Conservation (phyloP, 2,329 filamentous ascomycete genomes). For the Didymellaceae sp. region DNA sequence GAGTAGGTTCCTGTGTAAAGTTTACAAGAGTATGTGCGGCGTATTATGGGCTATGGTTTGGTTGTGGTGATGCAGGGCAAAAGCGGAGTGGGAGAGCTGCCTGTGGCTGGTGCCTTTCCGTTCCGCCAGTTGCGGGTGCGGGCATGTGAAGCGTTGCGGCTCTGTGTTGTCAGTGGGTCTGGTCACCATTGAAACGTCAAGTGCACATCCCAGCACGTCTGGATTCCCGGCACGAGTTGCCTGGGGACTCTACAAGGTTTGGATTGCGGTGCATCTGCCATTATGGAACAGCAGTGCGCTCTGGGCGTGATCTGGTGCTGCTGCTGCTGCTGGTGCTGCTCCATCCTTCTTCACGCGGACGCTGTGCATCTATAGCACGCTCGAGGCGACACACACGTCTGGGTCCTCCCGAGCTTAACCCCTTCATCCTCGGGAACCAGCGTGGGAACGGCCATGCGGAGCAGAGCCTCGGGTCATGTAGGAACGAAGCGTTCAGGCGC, state of each 20-base stretch:
- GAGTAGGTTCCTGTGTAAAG: not conserved
- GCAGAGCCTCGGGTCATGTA: constrained; percentile 33
- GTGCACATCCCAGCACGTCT: constrained; percentile 4
- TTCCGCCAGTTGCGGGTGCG: constrained; percentile 11
- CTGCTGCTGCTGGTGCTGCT: no score
- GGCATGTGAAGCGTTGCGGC: constrained; percentile 23
- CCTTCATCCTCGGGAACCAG: constrained; percentile 31
- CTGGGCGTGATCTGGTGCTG: not conserved
- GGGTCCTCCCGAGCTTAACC: constrained; percentile 5
- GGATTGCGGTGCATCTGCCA: not conserved
- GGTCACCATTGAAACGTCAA: constrained; percentile 7
- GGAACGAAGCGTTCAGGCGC: constrained; percentile 24
- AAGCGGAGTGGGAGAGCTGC: constrained; percentile 14
- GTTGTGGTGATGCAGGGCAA: constrained; percentile 25
- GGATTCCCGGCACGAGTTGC: not conserved
- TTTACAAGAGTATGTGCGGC: constrained; percentile 7
- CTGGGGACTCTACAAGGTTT: not conserved
- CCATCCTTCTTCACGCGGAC: not conserved
- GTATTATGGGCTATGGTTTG: constrained; percentile 11
- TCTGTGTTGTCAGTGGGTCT: constrained; percentile 33
- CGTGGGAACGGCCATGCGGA: constrained; percentile 32
- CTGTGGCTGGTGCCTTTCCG: constrained; percentile 35
- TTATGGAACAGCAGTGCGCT: constrained; percentile 5
- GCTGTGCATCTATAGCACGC: no score
- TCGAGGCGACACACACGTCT: not conserved